Percentiles rank a stretch among this genome's conserved stretches.
Conservation (phyloP, 805 yeast genomes). For the Saccharomycopsis javanensis region DNA sequence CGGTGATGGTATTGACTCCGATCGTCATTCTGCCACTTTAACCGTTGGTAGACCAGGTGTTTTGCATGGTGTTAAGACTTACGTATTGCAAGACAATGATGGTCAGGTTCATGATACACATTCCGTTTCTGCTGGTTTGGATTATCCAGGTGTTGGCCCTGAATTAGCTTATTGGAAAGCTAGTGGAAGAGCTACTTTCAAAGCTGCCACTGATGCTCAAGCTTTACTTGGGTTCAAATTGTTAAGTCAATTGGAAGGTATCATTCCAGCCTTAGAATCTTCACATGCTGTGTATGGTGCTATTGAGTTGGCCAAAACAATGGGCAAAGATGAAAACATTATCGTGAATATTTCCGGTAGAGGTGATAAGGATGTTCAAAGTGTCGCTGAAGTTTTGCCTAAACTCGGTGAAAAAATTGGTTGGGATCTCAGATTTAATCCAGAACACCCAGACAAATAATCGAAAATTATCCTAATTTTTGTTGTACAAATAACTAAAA, state of each 20-base stretch:
- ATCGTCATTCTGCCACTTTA: slow-evolving; percentile 87
- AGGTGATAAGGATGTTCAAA: slow-evolving; percentile 98
- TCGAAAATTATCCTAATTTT: too few species aligned
- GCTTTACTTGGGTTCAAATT: slow-evolving; percentile 86
- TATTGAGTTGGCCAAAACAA: slow-evolving; percentile 72
- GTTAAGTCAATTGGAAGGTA: slow-evolving; percentile 90
- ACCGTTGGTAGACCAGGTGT: slow-evolving; percentile 96
- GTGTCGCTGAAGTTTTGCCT: slow-evolving; percentile 92
- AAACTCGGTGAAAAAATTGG: slow-evolving; percentile 80
- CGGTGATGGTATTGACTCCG: slow-evolving; percentile 90
- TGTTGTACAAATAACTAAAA: too few species aligned
- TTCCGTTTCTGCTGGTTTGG: slow-evolving; percentile 96
- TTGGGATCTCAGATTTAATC: slow-evolving; percentile 90
- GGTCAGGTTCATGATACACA: slow-evolving; percentile 98
- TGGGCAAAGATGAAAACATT: slow-evolving; percentile 69
- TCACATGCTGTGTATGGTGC: slow-evolving; percentile 96
- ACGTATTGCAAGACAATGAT: slow-evolving; percentile 79
- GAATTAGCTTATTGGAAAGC: slow-evolving; percentile 94
- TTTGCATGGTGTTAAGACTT: slow-evolving; percentile 95
- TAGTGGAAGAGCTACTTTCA: slow-evolving; percentile 82
- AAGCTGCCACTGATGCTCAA: slow-evolving; percentile 92
- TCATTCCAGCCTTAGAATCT: slow-evolving; percentile 96
- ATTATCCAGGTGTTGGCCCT: slow-evolving; percentile 99
- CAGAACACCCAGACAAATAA: slow-evolving; percentile 18
- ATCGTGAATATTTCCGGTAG: slow-evolving; percentile 93